Evolutionary conservation across 164 flowering plant genomes (phyloP).

Genomic region (Aristolochia contorta): DNA sequence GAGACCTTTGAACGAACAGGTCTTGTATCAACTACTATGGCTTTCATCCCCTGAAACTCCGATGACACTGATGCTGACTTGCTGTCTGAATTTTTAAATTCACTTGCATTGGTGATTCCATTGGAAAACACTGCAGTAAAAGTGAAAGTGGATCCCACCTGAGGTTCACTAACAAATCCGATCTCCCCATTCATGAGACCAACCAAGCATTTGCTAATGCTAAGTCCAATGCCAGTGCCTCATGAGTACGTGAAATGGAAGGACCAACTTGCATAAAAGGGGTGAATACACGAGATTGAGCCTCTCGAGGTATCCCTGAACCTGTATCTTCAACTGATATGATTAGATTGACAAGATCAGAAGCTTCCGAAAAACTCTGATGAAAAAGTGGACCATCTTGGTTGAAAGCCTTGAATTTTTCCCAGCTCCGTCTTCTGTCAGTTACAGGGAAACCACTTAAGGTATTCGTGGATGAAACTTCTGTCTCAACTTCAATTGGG

Average conservation of each 20-base stretch:
- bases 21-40: slow-evolving; percentile 64
- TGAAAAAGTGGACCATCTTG: slow-evolving; percentile 26
- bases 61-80: slow-evolving; percentile 29
- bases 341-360: slow-evolving; percentile 49
- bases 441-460: slow-evolving; percentile 85
- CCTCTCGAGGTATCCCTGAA: slow-evolving; percentile 75
- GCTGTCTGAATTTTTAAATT: slow-evolving; percentile 20
- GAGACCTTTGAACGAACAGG: slow-evolving; percentile 63
- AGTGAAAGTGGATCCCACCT: slow-evolving; percentile 77
- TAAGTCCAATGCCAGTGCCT: slow-evolving; percentile 98
- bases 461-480: slow-evolving; percentile 36
- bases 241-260: slow-evolving; percentile 71
- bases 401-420: slow-evolving; percentile 39
- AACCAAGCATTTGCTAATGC: slow-evolving; percentile 92
- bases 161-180: slow-evolving; percentile 72
- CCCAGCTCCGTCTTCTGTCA: slow-evolving; percentile 70
- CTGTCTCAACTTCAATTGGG: slow-evolving; percentile 39
- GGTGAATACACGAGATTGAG: slow-evolving; percentile 74
- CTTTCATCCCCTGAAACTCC: slow-evolving; percentile 62
- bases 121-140: slow-evolving; percentile 67
- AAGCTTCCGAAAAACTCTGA: slow-evolving; percentile 18
- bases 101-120: slow-evolving; percentile 27
- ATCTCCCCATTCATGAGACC: slow-evolving; percentile 92
- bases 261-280: slow-evolving; percentile 95
- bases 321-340: slow-evolving; percentile 97